Evolutionary conservation across 768 basidiomycete species (phyloP), one percentile per base, ranked within the genome.

Genomic region (Xerocomus spinulosus): DNA sequence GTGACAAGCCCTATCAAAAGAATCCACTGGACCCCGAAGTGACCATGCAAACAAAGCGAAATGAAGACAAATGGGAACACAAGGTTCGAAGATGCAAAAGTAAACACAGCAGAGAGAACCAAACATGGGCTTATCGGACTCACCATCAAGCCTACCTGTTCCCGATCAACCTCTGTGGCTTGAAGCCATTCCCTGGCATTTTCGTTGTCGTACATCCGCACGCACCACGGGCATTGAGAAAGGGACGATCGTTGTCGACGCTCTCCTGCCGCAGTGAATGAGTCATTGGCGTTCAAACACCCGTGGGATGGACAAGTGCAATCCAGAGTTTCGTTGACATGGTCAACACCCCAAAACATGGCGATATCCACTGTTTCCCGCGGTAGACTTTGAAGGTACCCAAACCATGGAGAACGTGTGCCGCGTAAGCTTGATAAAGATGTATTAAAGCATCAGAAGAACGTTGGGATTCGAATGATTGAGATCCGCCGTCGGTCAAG

Each of bases 361-460:
- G 83, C 82, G 26, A 86, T 70, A 48, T 81, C 78, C 18, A 83
- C 76, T 5, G 61, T 58, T 34, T 63, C 61, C 35, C 58, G 49
- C n/a, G 85, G 81, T 6, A 89, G 69, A 10, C 81, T 80, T 54
- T 83, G 77, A 5, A 89, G 59, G 65, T 88, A 89, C 37, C 75
- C 78, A 54, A 64, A 72, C 83, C 85, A 89, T 35, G 69, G 70
- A 9, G 86, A 87, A 21, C 46, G 44, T 38, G 60, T 36, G 29
- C 76, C 78, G 45, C 62, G 68, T 40, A 81, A 58, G 48, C 85
- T 87, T 52, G 53, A 49, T 46, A 50, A 57, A 42, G 44, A 53
- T 28, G 32, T 20, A 28, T 50, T 34, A 42, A 50, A 44, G 23
- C 28, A 51, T 33, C 50, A 44, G 25, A 41, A 26, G 34, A 25